A percentile compares a stretch with the other conserved stretches of the same genome.
phyloP scores from a whole-genome alignment of 176 grass and related monocot species.

The Oryza nivara region DNA sequence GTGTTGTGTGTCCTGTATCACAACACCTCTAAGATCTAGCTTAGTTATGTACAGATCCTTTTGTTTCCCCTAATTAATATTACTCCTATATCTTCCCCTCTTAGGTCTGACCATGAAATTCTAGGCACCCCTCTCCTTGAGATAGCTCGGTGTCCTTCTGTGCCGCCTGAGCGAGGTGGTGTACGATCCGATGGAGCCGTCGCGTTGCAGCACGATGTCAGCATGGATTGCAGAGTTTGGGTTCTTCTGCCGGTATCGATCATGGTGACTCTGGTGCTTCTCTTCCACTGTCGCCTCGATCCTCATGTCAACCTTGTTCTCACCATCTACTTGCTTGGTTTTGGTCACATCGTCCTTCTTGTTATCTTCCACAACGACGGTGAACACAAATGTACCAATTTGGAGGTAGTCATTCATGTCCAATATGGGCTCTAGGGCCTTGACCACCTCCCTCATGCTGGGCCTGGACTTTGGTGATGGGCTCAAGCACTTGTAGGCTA shows the following conservation, averaged over 20 bases:
- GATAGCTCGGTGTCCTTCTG: constrained; percentile 45
- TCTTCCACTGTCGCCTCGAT: constrained; percentile 21
- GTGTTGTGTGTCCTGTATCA: neutral
- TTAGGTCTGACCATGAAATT: neutral
- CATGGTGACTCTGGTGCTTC: constrained; percentile 58
- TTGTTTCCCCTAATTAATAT: neutral
- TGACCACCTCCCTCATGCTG: constrained; percentile 68
- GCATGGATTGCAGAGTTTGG: constrained; percentile 61
- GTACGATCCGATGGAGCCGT: neutral
- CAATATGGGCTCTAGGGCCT: constrained; percentile 59
- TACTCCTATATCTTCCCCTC: neutral
- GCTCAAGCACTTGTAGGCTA: constrained; percentile 80
- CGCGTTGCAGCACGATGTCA: constrained; percentile 36
- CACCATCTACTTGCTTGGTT: neutral
- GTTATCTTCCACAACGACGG: constrained; percentile 43
- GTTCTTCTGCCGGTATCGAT: constrained; percentile 49
- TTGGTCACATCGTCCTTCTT: neutral
- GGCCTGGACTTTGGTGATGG: constrained; percentile 64
- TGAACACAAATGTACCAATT: constrained; percentile 68
- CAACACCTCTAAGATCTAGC: constrained; percentile 35
- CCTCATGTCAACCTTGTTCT: constrained; percentile 34
- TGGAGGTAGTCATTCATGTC: constrained; percentile 58
- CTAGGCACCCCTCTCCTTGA: constrained; percentile 55
- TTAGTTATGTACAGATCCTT: constrained; percentile 33
- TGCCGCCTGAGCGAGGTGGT: constrained; percentile 27